Conservation (phyloP, 2,329 filamentous ascomycete genomes). For the Trichoderma sp. region DNA sequence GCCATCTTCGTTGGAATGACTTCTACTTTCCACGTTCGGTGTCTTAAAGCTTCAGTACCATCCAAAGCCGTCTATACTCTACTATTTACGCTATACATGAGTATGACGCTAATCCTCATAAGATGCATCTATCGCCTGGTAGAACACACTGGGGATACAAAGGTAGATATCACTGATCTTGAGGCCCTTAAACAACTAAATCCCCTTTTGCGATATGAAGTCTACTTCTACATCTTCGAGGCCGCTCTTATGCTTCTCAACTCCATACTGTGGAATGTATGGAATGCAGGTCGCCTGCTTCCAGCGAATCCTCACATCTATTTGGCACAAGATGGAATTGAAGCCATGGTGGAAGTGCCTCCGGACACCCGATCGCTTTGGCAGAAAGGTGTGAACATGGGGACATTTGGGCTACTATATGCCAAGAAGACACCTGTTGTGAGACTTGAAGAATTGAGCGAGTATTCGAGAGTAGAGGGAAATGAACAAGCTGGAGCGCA, state of each 20-base stretch:
- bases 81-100: neutral
- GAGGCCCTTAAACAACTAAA: neutral
- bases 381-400: neutral
- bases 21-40: neutral
- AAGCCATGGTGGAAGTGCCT: neutral
- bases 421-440: neutral
- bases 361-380: neutral
- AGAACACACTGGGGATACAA: constrained; percentile 17
- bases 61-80: neutral
- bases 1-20: neutral
- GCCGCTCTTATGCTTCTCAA: constrained; percentile 16
- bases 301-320: neutral
- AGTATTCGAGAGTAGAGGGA: neutral
- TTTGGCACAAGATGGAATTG: constrained; percentile 3
- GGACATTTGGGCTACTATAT: neutral
- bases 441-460: neutral
- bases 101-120: constrained; percentile 12
- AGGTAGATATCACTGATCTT: neutral
- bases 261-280: neutral
- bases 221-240: constrained; percentile 8
- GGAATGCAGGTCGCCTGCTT: constrained; percentile 13
- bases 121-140: constrained; percentile 13
- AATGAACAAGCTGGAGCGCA: neutral
- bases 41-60: neutral
- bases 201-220: constrained; percentile 8